Evolutionary conservation across 768 basidiomycete species (phyloP).

Genomic region (Leccinellum albellum): DNA sequence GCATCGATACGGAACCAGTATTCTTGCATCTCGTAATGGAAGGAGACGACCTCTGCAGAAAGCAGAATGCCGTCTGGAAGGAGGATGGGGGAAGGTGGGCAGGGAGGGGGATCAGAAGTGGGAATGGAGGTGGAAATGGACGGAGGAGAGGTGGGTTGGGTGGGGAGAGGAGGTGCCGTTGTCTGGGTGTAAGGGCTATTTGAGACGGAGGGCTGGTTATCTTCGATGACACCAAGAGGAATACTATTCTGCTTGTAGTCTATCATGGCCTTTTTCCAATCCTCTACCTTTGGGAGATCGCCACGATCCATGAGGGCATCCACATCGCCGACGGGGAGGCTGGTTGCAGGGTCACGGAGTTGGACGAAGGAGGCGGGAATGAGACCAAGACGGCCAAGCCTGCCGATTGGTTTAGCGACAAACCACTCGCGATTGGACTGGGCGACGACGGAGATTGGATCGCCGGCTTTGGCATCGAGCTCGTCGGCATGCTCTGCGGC

Average conservation of each 20-base stretch:
- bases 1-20: slow-evolving; percentile 98
- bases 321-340: slow-evolving; percentile 71
- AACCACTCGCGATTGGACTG: slow-evolving; percentile 99
- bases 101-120: slow-evolving; percentile 15
- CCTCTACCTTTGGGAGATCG: slow-evolving; percentile 92
- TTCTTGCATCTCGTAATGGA: slow-evolving; percentile 92
- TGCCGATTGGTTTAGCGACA: slow-evolving; percentile 96
- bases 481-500: slow-evolving; percentile 94
- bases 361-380: slow-evolving; percentile 98
- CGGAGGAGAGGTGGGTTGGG: slow-evolving; percentile 1
- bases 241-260: slow-evolving; percentile 97
- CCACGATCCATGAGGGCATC: slow-evolving; percentile 79
- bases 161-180: slow-evolving; percentile 11
- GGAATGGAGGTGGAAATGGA: slow-evolving; percentile 1
- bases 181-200: slow-evolving; percentile 39
- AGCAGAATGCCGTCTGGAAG: slow-evolving; percentile 83
- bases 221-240: slow-evolving; percentile 86
- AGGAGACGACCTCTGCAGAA: slow-evolving; percentile 88
- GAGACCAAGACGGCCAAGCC: slow-evolving; percentile 90
- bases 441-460: slow-evolving; percentile 93
- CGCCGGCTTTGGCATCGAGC: slow-evolving; percentile 90
- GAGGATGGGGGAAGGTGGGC: slow-evolving; percentile 41
- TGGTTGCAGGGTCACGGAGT: slow-evolving; percentile 89
- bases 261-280: slow-evolving; percentile 95
- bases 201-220: slow-evolving; percentile 41